A percentile compares a stretch with the other conserved stretches of the same genome.
Evolutionary conservation across 2,329 filamentous ascomycete species (phyloP).

Genomic region (Sporothrix luriei): DNA sequence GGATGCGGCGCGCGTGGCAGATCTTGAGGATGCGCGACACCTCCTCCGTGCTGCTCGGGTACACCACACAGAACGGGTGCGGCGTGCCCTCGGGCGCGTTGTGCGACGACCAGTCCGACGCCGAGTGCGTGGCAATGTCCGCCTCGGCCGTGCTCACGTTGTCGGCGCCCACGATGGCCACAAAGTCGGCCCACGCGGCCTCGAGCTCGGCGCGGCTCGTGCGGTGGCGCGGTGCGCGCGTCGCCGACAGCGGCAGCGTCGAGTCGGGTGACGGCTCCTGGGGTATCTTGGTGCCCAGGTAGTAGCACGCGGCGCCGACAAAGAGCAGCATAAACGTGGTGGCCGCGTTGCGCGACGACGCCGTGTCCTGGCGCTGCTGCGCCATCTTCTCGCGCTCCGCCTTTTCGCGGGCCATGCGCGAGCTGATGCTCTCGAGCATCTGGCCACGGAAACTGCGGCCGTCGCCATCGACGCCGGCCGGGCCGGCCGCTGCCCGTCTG

Average conservation of each 20-base stretch:
- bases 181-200: conserved; percentile 70
- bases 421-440: conserved; percentile 56
- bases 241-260: conserved; percentile 60
- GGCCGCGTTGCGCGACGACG: conserved; percentile 48
- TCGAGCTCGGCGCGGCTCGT: conserved; percentile 65
- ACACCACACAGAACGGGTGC: conserved; percentile 70
- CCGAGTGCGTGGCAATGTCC: conserved; percentile 60
- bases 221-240: conserved; percentile 58
- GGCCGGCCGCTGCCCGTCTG: background rate
- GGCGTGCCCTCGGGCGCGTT: conserved; percentile 47
- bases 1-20: conserved; percentile 77
- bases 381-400: conserved; percentile 51
- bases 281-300: conserved; percentile 59
- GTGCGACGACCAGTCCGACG: conserved; percentile 66
- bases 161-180: conserved; percentile 63
- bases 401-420: conserved; percentile 54
- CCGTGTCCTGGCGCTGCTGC: conserved; percentile 45
- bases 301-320: conserved; percentile 58
- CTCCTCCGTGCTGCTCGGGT: conserved; percentile 75
- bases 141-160: conserved; percentile 63
- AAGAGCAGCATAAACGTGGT: conserved; percentile 57
- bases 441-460: conserved; percentile 54
- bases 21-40: conserved; percentile 87
- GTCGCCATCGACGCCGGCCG: conserved; percentile 27
- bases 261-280: conserved; percentile 56